Evolutionary conservation across 345 rosid species (phyloP).

Genomic region (Alliaria petiolata): DNA sequence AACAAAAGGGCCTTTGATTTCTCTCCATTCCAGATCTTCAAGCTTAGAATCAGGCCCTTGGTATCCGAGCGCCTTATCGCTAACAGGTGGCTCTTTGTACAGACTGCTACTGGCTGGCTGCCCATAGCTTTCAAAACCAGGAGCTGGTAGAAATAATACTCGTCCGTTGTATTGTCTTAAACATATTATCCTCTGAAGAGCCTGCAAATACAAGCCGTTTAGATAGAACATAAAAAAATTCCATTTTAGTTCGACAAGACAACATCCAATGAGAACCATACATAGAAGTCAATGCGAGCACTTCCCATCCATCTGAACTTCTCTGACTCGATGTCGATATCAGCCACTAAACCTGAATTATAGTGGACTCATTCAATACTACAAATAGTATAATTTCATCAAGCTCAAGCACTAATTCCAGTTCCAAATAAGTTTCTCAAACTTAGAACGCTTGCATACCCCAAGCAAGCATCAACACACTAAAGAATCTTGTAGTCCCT

Average conservation of each 20-base stretch:
- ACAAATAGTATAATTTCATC: background rate
- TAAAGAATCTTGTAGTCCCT: conserved; percentile 61
- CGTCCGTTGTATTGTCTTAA: conserved; percentile 71
- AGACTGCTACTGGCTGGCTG: conserved; percentile 44
- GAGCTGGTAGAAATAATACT: conserved; percentile 79
- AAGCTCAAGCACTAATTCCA: background rate
- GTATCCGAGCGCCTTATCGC: conserved; percentile 40
- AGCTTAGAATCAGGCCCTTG: conserved; percentile 54
- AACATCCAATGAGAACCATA: no score
- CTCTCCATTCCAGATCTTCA: conserved; percentile 63
- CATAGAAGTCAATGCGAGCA: conserved; percentile 75
- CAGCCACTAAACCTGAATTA: conserved; percentile 86
- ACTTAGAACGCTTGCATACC: conserved; percentile 41
- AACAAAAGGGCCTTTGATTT: conserved; percentile 82
- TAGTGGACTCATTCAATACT: background rate
- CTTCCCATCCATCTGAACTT: conserved; percentile 97
- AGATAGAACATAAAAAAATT: background rate
- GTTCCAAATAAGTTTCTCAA: background rate
- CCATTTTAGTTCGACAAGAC: no score
- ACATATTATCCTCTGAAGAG: conserved; percentile 53
- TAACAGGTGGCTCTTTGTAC: conserved; percentile 30
- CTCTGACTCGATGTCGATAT: conserved; percentile 92
- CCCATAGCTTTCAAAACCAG: conserved; percentile 84
- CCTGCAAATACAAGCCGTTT: conserved; percentile 36
- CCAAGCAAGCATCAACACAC: conserved; percentile 97